phyloP scores from a whole-genome alignment of 1,139 yeast species.

The Blastobotrys aristatus region DNA sequence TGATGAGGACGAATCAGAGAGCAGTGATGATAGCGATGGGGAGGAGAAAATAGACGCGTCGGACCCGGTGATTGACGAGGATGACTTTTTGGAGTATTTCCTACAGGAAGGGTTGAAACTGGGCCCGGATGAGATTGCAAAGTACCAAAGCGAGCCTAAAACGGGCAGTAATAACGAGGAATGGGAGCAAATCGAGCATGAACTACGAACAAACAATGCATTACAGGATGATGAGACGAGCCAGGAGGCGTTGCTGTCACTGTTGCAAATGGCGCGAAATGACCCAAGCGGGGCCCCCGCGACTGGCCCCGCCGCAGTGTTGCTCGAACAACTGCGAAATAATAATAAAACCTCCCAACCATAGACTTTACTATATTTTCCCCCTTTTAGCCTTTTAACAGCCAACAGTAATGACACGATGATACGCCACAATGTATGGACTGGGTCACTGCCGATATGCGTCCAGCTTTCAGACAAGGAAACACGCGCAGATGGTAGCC shows the following conservation, averaged over 20 bases:
- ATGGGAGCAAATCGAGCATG: slow-evolving; percentile 18
- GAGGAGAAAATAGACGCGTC: slow-evolving; percentile 19
- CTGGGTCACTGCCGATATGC: slow-evolving; percentile 49
- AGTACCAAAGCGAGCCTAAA: slow-evolving; percentile 25
- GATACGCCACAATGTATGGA: slow-evolving; percentile 44
- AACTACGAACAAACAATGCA: slow-evolving; percentile 23
- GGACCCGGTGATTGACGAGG: slow-evolving; percentile 48
- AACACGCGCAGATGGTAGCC: slow-evolving; percentile 25
- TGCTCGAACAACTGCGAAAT: slow-evolving; percentile 31
- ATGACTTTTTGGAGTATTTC: slow-evolving; percentile 59
- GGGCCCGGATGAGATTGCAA: slow-evolving; percentile 39
- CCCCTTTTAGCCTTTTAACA: background rate
- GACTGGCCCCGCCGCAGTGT: slow-evolving; percentile 38
- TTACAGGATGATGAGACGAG: slow-evolving; percentile 27
- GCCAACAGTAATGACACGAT: slow-evolving; percentile 1
- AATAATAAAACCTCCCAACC: slow-evolving; percentile 25
- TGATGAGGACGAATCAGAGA: slow-evolving; percentile 8
- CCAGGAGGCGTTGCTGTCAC: slow-evolving; percentile 24
- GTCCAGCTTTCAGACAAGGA: slow-evolving; percentile 35
- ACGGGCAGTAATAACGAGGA: slow-evolving; percentile 16
- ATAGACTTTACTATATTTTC: background rate
- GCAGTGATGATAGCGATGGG: slow-evolving; percentile 8
- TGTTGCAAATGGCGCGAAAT: slow-evolving; percentile 29
- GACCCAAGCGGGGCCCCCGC: too few relatives aligned
- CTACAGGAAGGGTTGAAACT: slow-evolving; percentile 47